Evolutionary conservation across 2,329 filamentous ascomycete genomes (phyloP).

Genomic region (Colletotrichum tamarilloi): DNA sequence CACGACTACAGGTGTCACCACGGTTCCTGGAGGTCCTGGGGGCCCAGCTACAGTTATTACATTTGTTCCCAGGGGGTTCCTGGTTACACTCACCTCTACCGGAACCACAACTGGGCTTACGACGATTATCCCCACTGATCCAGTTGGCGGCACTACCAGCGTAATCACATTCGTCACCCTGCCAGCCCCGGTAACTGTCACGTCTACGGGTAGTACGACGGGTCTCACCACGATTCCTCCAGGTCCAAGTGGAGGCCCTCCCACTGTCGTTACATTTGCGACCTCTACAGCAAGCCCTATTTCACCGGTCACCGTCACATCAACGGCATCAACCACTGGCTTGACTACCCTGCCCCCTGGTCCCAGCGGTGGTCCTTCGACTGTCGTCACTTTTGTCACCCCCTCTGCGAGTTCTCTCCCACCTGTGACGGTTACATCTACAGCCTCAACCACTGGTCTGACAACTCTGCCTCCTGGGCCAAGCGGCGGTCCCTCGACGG

Average conservation of each 20-base stretch:
- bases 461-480: no score
- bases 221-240: background rate
- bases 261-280: no score
- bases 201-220: background rate
- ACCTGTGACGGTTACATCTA: no score
- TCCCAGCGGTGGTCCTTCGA: background rate
- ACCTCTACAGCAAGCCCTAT: no score
- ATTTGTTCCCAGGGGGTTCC: accelerated
- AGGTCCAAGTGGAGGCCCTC: no score
- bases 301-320: no score
- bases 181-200: background rate
- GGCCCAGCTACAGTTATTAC: background rate
- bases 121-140: background rate
- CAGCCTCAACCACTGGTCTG: no score
- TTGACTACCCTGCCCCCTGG: no score
- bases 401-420: no score
- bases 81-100: background rate
- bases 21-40: background rate
- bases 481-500: no score
- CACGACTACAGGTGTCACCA: background rate
- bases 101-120: background rate
- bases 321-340: no score
- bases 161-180: background rate
- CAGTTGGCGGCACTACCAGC: background rate
- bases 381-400: no score